Base-by-base conservation (phyloP, 2,329 filamentous ascomycete species). In the Aspergillus amoenus region DNA sequence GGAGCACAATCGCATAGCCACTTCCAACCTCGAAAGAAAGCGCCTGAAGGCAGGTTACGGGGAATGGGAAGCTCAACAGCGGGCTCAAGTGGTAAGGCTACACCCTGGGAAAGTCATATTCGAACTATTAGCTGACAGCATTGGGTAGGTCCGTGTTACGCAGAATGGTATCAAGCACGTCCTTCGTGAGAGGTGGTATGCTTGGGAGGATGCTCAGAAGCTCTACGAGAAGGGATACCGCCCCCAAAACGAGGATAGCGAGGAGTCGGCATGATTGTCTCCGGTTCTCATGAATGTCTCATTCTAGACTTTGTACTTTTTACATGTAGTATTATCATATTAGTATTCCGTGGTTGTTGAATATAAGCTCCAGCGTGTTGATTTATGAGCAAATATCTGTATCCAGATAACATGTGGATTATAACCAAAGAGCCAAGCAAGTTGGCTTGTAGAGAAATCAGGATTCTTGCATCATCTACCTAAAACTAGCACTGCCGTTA, bases 1-100 rank as follows among this genome's bases (percentile, higher is more conserved):
- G 78, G 94, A 99, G 79, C 82, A 90, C 68, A 99, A 99, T 77
- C 85, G 90, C 65, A 85, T 97, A 66, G 82, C 86, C n/a, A 97
- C 95, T 30, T 87, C 88, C 64, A 81, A 81, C 52, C 75, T 81
- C 56, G 91, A 96, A 79, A 82, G 90, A 66, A 70, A 79, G 30
- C 83, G 88, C 64, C 70, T 89, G 55, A 81, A 88, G 63, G 81
- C 90, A 48, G 86, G 88, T 27, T 94, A 89, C 68, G 93, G 93
- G 64, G 83, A 87, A 24, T 79, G 78, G 44, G 90, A 96, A 77
- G 80, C 83, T 43, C 76, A 81, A 18, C 70, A 76, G 43, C 84
- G 94, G 61, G 84, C 91, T 57, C 74, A 75, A 48, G 81, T 82
- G 78, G 92, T 96, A 79, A 70, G 86, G 78, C 37, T 46, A 53